Evolutionary conservation across 495 filamentous ascomycete species (phyloP).

Genomic region (Entonaema liquescens): DNA sequence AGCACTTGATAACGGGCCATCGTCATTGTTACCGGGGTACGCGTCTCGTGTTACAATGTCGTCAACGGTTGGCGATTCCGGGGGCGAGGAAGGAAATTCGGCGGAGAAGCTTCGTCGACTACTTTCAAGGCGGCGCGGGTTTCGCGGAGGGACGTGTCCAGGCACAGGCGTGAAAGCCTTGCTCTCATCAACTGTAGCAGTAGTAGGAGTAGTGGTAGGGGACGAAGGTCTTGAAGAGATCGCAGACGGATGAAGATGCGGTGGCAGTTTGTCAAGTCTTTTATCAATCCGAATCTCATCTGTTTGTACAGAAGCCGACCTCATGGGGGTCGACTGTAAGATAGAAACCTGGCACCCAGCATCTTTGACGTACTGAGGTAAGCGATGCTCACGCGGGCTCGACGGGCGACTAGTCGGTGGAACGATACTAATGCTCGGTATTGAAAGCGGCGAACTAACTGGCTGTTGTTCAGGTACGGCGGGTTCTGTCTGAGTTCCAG

Average conservation of each 20-base stretch:
- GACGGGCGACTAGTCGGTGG: conserved; percentile 63
- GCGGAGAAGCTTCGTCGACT: conserved; percentile 51
- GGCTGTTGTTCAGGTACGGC: conserved; percentile 44
- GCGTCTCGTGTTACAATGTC: conserved; percentile 64
- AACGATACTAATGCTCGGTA: conserved; percentile 69
- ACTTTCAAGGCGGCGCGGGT: conserved; percentile 58
- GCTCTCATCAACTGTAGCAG: conserved; percentile 43
- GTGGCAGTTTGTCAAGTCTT: conserved; percentile 75
- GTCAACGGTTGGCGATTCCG: conserved; percentile 39
- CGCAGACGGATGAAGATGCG: conserved; percentile 79
- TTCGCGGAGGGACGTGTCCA: conserved; percentile 60
- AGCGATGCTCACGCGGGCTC: conserved; percentile 61
- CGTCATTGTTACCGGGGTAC: conserved; percentile 85
- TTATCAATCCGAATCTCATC: conserved; percentile 84
- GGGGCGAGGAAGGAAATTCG: conserved; percentile 59
- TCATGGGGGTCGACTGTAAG: conserved; percentile 55
- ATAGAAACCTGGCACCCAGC: conserved; percentile 64
- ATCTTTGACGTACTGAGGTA: conserved; percentile 65
- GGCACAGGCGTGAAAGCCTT: conserved; percentile 60
- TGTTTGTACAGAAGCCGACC: conserved; percentile 83
- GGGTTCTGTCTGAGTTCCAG: conserved; percentile 74
- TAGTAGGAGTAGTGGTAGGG: conserved; percentile 41
- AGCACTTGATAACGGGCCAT: conserved; percentile 74
- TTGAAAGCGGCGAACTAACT: conserved; percentile 53
- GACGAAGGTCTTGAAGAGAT: conserved; percentile 67